Evolutionary conservation across 139 green algal genomes (phyloP).

Genomic region (Spirogloea muscicola): DNA sequence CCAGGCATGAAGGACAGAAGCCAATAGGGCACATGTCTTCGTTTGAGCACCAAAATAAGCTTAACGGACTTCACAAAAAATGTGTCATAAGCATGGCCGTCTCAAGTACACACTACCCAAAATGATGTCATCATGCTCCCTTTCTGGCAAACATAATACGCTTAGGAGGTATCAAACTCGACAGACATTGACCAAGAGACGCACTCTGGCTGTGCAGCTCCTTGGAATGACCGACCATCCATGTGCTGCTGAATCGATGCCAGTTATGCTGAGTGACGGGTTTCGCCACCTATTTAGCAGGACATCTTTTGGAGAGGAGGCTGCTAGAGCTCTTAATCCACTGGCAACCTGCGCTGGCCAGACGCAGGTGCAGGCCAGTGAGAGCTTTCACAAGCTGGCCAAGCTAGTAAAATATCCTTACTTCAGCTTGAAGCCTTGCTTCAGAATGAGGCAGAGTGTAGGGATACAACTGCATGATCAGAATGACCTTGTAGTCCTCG

Average conservation of each 20-base stretch:
- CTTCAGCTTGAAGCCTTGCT: no score
- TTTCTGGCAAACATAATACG: no score
- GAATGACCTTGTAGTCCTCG: conserved; percentile 57
- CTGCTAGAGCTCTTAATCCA: conserved; percentile 67
- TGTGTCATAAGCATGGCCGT: background rate
- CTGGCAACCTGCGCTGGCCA: conserved; percentile 40
- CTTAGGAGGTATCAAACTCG: no score
- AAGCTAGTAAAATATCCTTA: no score
- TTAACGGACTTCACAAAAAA: conserved; percentile 7
- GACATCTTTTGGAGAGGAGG: conserved; percentile 62
- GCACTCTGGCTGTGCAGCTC: conserved; percentile 69
- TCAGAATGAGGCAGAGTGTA: no score
- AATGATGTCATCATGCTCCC: background rate
- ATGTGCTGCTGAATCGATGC: conserved; percentile 65
- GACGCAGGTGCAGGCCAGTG: no score
- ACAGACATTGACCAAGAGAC: background rate
- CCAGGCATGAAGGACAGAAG: background rate
- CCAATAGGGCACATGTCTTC: background rate
- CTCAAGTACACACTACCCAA: background rate
- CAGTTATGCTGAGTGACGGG: conserved; percentile 79
- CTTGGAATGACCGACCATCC: conserved; percentile 91
- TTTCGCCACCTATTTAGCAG: conserved; percentile 80
- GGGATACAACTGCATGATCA: no score
- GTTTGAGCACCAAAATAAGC: conserved; percentile 12
- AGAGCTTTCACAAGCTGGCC: no score